These are phyloP conservation scores for Paxillus rubicundulus DNA, from an alignment of 768 basidiomycete species.

Conservation along the genomic window DNA sequence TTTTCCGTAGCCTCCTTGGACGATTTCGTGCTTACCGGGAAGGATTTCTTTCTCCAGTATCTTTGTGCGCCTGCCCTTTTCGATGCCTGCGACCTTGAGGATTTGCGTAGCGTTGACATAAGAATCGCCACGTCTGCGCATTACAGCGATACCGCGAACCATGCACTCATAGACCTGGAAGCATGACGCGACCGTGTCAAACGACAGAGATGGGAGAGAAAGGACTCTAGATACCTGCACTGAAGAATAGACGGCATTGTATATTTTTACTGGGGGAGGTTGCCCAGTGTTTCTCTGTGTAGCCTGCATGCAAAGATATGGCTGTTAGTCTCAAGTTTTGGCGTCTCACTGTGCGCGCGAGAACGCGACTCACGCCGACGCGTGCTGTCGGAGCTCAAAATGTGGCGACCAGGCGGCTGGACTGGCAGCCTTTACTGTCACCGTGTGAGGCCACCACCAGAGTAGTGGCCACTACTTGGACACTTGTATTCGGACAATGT, in stretches of 20 bases:
- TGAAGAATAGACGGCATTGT: conserved; percentile 90
- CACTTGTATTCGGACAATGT: conserved; percentile 6
- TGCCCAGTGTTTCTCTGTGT: conserved; percentile 32
- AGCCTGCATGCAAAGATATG: conserved; percentile 27
- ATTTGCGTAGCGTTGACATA: conserved; percentile 99
- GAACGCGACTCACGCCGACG: conserved; percentile 32
- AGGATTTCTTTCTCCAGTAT: conserved; percentile 97
- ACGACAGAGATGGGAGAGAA: neutral
- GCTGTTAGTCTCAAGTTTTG: conserved; percentile 1
- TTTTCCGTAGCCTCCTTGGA: conserved; percentile 98
- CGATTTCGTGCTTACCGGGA: conserved; percentile 94
- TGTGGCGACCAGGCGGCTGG: conserved; percentile 10
- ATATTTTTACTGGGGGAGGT: conserved; percentile 71
- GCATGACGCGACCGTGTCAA: conserved; percentile 19
- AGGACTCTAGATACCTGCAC: conserved; percentile 57
- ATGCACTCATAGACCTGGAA: conserved; percentile 93
- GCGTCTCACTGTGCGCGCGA: conserved; percentile 18
- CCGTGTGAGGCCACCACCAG: no score
- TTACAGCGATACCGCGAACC: conserved; percentile 97
- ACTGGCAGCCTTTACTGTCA: no score
- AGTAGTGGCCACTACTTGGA: neutral
- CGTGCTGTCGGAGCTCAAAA: conserved; percentile 34
- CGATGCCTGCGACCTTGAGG: conserved; percentile 96
- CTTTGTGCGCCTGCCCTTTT: conserved; percentile 95
- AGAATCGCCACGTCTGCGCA: conserved; percentile 92